Evolutionary conservation across 2,329 filamentous ascomycete species (phyloP).

Genomic region (Ophiocordyceps camponoti-floridani): DNA sequence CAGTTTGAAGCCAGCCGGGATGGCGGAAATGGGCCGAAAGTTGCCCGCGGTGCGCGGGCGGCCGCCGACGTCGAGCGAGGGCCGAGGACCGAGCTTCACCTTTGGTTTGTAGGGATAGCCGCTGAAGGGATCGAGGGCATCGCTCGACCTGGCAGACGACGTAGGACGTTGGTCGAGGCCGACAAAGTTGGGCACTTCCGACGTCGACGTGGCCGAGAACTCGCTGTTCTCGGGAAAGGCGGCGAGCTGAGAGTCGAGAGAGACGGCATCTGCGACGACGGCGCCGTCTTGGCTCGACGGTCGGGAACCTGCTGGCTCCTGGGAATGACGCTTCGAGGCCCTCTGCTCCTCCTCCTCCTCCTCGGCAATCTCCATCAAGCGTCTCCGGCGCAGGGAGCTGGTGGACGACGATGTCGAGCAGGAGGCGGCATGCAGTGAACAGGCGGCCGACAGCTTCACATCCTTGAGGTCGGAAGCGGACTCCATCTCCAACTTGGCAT

Average conservation of each 20-base stretch:
- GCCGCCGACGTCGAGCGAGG: conserved; percentile 48
- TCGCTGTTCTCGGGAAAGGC: conserved; percentile 28
- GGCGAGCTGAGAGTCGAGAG: conserved; percentile 33
- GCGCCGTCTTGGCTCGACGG: conserved; percentile 23
- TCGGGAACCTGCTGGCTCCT: conserved; percentile 3
- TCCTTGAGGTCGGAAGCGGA: conserved; percentile 68
- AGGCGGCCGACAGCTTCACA: conserved; percentile 70
- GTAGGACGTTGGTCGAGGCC: conserved; percentile 25
- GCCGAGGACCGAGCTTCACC: conserved; percentile 75
- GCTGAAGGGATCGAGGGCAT: conserved; percentile 30
- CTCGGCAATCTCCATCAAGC: conserved; percentile 85
- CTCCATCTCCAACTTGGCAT: conserved; percentile 64
- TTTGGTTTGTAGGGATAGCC: conserved; percentile 50
- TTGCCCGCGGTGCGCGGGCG: conserved; percentile 43
- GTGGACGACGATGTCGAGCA: conserved; percentile 73
- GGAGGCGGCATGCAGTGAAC: conserved; percentile 74
- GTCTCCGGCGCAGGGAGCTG: conserved; percentile 58
- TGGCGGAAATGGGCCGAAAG: conserved; percentile 55
- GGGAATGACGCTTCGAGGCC: conserved; percentile 39
- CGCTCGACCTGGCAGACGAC: conserved; percentile 18
- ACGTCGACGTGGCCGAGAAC: conserved; percentile 26
- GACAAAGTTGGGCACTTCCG: conserved; percentile 32
- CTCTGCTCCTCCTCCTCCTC: conserved; percentile 62
- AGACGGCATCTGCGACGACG: conserved; percentile 18
- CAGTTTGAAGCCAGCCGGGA: conserved; percentile 65